Evolutionary conservation across 148 eudicot species (phyloP), one percentile per base, ranked within the genome.

Genomic region (Diospyros kaki): DNA sequence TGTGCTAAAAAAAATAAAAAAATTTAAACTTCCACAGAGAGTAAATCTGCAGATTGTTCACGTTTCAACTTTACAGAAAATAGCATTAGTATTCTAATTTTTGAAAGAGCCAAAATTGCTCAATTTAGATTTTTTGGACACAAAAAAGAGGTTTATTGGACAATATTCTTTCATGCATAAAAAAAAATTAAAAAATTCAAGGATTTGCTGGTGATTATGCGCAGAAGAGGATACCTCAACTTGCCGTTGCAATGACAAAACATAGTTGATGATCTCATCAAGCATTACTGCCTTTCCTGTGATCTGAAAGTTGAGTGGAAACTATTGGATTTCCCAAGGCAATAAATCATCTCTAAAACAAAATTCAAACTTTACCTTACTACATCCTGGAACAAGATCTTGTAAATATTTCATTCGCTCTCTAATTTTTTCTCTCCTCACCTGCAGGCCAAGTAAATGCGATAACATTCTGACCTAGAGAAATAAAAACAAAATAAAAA

Each of bases 211-310:
- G 15, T n/a, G 46, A 45, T 74, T 74, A 0, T 28, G 28, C 10
- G 0, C 48, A 44, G 17, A 28, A 74, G 67, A 7, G 74, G 61
- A 51, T 76, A 76, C 79, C 68, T 76, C 62, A n/a, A 69, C 73
- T 60, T 76, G 73, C 54, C 40, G 48, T 69, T 69, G 74, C 79
- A 76, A 69, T 50, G 74, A 76, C 39, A 76, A 40, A 56, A 76
- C 73, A 40, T 69, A 69, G 59, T 76, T 76, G 73, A 76, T 76
- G 13, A 74, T 74, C 71, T 75, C 78, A 66, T 75, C 78, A 58
- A 75, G 78, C 78, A 75, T 75, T 56, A 58, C 66, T 45, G 74
- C 79, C 60, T 76, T 76, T 64, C 79, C 79, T 13, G 66, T 76
- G 52, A 76, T 68, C 79, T 76, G 79, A 42, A 69, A 60, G 46